phyloP scores from a whole-genome alignment of 352 stramenopile species.

The Globisporangium radiosum region DNA sequence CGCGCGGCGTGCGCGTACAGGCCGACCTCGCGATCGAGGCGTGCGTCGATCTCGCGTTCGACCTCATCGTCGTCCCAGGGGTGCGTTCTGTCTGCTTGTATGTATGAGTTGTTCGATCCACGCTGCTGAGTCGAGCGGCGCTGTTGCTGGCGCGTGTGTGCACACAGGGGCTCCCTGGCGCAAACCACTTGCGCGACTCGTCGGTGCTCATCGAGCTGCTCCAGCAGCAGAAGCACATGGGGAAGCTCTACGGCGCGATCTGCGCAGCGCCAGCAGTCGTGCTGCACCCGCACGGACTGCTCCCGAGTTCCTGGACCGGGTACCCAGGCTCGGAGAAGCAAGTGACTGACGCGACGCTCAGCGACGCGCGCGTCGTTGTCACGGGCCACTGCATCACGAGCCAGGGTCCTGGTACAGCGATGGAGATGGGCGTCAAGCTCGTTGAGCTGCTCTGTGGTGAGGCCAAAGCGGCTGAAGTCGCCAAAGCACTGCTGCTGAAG shows the following conservation, averaged over 20 bases:
- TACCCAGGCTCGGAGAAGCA: constrained; percentile 68
- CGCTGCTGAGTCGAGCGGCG: constrained; percentile 1
- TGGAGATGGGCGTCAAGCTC: constrained; percentile 80
- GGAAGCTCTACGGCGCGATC: constrained; percentile 70
- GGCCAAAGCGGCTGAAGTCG: constrained; percentile 56
- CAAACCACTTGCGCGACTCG: constrained; percentile 65
- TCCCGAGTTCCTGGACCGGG: constrained; percentile 43
- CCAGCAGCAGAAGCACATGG: constrained; percentile 49
- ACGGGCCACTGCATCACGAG: constrained; percentile 74
- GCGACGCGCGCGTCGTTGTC: constrained; percentile 55
- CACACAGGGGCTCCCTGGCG: constrained; percentile 53
- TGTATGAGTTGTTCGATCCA: background rate
- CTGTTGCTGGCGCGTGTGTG: background rate
- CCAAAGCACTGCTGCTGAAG: constrained; percentile 44
- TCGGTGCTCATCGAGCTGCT: constrained; percentile 47
- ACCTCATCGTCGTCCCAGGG: constrained; percentile 62
- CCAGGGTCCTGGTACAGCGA: constrained; percentile 67
- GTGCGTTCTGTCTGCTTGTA: constrained; percentile 16
- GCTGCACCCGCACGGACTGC: constrained; percentile 54
- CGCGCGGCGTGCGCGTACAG: constrained; percentile 61
- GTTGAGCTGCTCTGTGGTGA: constrained; percentile 63
- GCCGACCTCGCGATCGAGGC: constrained; percentile 59
- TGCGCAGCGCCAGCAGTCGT: constrained; percentile 69
- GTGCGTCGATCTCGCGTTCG: constrained; percentile 47
- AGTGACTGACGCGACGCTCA: constrained; percentile 34